phyloP scores from a whole-genome alignment of 2,329 filamentous ascomycete species.

The Pseudogymnoascus sp. region DNA sequence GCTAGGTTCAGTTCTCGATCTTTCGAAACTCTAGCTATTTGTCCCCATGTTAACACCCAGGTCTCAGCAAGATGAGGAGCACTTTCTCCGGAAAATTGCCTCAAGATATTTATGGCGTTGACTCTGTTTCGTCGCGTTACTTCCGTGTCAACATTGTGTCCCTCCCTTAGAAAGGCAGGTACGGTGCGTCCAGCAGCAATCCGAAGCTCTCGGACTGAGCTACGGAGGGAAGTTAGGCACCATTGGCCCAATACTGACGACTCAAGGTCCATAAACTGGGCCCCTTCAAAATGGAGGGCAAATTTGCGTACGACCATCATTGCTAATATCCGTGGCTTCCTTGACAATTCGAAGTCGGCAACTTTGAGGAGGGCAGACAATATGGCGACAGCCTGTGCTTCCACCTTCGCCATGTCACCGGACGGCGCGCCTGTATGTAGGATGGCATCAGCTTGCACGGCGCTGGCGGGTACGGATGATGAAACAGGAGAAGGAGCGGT shows the following conservation, averaged over 20 bases:
- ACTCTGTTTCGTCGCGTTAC: slow-evolving; percentile 58
- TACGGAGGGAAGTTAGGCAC: slow-evolving; percentile 73
- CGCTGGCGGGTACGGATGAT: background rate
- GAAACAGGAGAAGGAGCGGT: background rate
- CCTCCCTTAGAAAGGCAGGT: slow-evolving; percentile 34
- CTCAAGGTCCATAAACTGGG: slow-evolving; percentile 58
- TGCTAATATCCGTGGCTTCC: slow-evolving; percentile 58
- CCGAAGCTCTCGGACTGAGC: slow-evolving; percentile 77
- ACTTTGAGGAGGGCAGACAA: background rate
- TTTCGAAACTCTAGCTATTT: slow-evolving; percentile 63
- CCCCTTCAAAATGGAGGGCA: slow-evolving; percentile 56
- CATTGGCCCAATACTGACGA: slow-evolving; percentile 66
- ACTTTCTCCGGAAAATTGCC: slow-evolving; percentile 62
- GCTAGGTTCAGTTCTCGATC: slow-evolving; percentile 84
- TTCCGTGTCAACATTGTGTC: slow-evolving; percentile 39
- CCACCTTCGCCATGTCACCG: slow-evolving; percentile 31
- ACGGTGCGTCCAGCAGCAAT: slow-evolving; percentile 61
- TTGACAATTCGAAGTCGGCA: slow-evolving; percentile 43
- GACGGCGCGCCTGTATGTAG: background rate
- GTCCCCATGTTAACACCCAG: slow-evolving; percentile 78
- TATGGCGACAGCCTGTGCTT: slow-evolving; percentile 9
- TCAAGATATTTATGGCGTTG: slow-evolving; percentile 63
- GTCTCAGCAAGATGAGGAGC: slow-evolving; percentile 68
- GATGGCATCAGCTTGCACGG: background rate
- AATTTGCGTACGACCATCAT: slow-evolving; percentile 67